Conservation (phyloP, 1,139 yeast genomes). For the Maudiozyma humilis region DNA sequence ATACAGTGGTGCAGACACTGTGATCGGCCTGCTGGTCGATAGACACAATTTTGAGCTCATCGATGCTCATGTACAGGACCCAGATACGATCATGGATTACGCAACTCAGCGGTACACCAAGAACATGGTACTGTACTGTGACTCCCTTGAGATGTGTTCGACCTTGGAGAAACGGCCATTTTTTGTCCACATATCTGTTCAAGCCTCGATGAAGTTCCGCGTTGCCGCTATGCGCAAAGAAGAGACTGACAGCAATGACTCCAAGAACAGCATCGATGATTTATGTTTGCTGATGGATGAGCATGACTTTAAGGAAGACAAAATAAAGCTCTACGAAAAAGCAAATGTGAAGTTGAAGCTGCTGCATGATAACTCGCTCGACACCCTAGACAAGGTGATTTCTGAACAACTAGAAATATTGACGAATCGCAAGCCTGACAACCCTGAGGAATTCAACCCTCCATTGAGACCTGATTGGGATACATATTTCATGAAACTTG, state of each 20-base stretch:
- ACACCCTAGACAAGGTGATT: constrained; percentile 10
- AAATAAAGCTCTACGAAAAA: constrained; percentile 19
- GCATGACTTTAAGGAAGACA: constrained; percentile 15
- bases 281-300: constrained; percentile 13
- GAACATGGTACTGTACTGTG: constrained; percentile 52
- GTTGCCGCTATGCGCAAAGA: constrained; percentile 19
- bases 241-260: constrained; percentile 32
- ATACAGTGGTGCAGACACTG: constrained; percentile 20
- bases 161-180: constrained; percentile 68
- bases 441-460: constrained; percentile 25
- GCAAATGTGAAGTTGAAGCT: constrained; percentile 21
- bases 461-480: constrained; percentile 94
- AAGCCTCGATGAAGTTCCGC: constrained; percentile 59
- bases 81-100: constrained; percentile 45
- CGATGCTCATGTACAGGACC: constrained; percentile 17
- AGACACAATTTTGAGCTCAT: constrained; percentile 21
- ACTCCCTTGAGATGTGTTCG: constrained; percentile 38
- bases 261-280: constrained; percentile 15
- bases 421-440: constrained; percentile 8
- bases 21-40: constrained; percentile 16
- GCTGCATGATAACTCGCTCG: constrained; percentile 8
- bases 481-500: constrained; percentile 84
- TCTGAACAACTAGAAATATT: constrained; percentile 14
- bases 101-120: constrained; percentile 66
- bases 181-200: constrained; percentile 71